These are phyloP conservation scores for Pichia scutulata DNA, from an alignment of 805 yeast genomes.

Conservation along the genomic window DNA sequence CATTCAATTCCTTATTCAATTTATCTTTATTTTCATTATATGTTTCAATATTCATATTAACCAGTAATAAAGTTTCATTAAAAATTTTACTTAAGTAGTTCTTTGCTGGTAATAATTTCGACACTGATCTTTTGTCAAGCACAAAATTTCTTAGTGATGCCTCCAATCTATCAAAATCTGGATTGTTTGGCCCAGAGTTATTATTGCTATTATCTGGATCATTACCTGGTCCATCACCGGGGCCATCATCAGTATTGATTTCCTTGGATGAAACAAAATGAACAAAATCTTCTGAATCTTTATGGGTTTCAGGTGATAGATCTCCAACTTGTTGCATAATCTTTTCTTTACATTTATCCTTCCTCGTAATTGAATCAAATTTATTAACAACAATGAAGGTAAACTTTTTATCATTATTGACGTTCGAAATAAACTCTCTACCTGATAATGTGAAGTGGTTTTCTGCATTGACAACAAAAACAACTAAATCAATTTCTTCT, in stretches of 20 bases:
- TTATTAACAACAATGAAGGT: slow-evolving; percentile 91
- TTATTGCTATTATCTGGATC: slow-evolving; percentile 18
- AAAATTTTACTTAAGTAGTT: slow-evolving; percentile 70
- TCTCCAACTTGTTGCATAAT: slow-evolving; percentile 80
- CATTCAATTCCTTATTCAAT: slow-evolving; percentile 41
- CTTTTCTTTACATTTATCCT: slow-evolving; percentile 65
- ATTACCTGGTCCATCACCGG: slow-evolving; percentile 18
- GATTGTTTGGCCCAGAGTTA: slow-evolving; percentile 25
- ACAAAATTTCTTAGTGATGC: slow-evolving; percentile 79
- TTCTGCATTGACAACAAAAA: slow-evolving; percentile 93
- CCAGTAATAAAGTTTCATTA: slow-evolving; percentile 52
- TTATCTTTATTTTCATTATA: slow-evolving; percentile 42
- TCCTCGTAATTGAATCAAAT: slow-evolving; percentile 79
- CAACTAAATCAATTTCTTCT: slow-evolving; percentile 93
- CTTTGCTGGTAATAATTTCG: slow-evolving; percentile 89
- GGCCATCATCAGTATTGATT: slow-evolving; percentile 30
- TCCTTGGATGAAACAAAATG: slow-evolving; percentile 72
- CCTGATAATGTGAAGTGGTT: slow-evolving; percentile 94
- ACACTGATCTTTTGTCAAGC: slow-evolving; percentile 78
- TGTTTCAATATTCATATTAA: slow-evolving; percentile 54
- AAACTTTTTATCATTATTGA: slow-evolving; percentile 84
- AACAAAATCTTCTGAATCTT: slow-evolving; percentile 82
- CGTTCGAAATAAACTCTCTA: slow-evolving; percentile 82
- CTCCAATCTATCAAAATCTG: slow-evolving; percentile 78
- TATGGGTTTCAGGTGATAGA: slow-evolving; percentile 85